Evolutionary conservation across 1,139 yeast genomes (phyloP), one percentile per base, ranked within the genome.

Genomic region (Sugiyamaella japonica): DNA sequence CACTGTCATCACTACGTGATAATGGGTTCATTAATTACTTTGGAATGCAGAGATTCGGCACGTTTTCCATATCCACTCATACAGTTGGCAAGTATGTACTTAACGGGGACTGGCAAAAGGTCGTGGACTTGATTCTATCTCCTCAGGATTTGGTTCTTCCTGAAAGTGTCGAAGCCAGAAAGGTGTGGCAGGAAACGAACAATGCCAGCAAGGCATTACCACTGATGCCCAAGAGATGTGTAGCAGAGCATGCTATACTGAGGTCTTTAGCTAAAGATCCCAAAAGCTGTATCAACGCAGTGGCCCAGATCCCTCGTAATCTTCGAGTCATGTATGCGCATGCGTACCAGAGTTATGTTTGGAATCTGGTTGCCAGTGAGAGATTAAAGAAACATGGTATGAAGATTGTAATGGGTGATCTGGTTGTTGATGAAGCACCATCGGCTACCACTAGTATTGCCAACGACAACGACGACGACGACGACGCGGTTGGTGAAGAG

Each of bases 41-140:
- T 67, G 99, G 99, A 17, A 86, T 93, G 95, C 99, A 93, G 75
- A 76, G 99, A 67, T 93, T 93, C 69, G 99, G 99, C 32, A 90
- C 99, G 0, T 93, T 90, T 66, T 87, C 97, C 7, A 78, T 89
- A 29, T 89, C 98, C 1, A 91, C 99, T 0, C 97, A 93, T 70
- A 81, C 79, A 34, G 78, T 90, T 52, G 99, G 99, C 50, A 81
- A 82, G 58, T 80, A 79, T 58, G 75, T 93, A 32, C 74, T 93
- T 51, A 77, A 81, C 52, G 83, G 82, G 42, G 84, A 91, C 55
- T 93, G 95, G 91, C 81, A 85, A 64, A 79, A 76, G 10, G 97
- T 95, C 1, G 93, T 79, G 2, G 87, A 88, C 51, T 73, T 90
- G 56, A 80, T 93, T 56, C 75, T 95, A 54, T 80, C 93, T 3